phyloP scores from a whole-genome alignment of 2,329 filamentous ascomycete species.

The Penicillium sp. region DNA sequence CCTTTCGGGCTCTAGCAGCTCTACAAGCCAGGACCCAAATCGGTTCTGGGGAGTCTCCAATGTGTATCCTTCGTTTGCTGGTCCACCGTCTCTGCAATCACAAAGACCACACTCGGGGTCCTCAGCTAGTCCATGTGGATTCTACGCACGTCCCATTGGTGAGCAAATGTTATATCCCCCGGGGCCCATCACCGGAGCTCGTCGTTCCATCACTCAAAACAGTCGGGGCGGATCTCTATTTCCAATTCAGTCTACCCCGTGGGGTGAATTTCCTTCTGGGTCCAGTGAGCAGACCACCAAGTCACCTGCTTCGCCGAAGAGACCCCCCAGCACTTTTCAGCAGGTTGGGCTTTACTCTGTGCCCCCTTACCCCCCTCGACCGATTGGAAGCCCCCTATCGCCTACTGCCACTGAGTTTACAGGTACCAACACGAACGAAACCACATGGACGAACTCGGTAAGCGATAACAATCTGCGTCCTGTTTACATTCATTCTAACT shows the following conservation, averaged over 20 bases:
- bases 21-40: conserved; percentile 27
- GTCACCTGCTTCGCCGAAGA: conserved; percentile 26
- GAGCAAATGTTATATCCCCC: conserved; percentile 33
- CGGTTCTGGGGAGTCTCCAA: conserved; percentile 32
- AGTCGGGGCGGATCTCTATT: conserved; percentile 35
- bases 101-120: conserved; percentile 39
- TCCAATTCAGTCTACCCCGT: conserved; percentile 32
- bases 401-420: conserved; percentile 74
- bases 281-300: conserved; percentile 25
- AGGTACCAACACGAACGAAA: conserved; percentile 36
- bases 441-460: conserved; percentile 48
- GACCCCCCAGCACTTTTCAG: conserved; percentile 33
- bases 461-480: conserved; percentile 39
- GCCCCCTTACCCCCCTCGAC: conserved; percentile 52
- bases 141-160: conserved; percentile 29
- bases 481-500: conserved; percentile 22
- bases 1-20: conserved; percentile 18
- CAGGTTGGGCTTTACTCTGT: conserved; percentile 37
- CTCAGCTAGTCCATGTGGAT: conserved; percentile 24
- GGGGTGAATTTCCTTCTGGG: conserved; percentile 31
- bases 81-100: conserved; percentile 23
- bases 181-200: conserved; percentile 23
- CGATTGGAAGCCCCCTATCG: conserved; percentile 65
- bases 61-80: conserved; percentile 19
- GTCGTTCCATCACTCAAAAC: conserved; percentile 31